Percentiles rank a stretch among this genome's conserved stretches.
Evolutionary conservation across 2,329 filamentous ascomycete species (phyloP).

Genomic region (Trichoderma koningiopsis): DNA sequence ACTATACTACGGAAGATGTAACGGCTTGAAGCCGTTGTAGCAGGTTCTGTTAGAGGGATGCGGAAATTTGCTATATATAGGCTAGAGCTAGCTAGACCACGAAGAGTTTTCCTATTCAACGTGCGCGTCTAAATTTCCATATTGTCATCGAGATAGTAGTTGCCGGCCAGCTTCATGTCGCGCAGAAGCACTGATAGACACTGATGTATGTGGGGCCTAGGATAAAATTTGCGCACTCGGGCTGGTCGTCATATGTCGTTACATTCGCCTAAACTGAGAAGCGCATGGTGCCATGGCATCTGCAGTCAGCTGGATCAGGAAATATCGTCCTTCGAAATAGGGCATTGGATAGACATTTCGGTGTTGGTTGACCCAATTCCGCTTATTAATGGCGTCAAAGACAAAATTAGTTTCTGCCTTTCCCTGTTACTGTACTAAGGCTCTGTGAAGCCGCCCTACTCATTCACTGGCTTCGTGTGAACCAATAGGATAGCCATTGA

Average conservation of each 20-base stretch:
- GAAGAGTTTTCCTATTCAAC: neutral
- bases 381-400: neutral
- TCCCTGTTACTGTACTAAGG: neutral
- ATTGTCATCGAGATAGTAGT: neutral
- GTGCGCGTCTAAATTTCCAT: neutral
- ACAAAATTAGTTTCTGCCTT: neutral
- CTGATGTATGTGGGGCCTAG: neutral
- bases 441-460: neutral
- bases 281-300: neutral
- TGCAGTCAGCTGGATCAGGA: neutral
- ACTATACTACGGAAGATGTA: slow-evolving; percentile 32
- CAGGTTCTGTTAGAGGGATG: neutral
- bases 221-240: neutral
- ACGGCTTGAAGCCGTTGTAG: slow-evolving; percentile 26
- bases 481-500: neutral
- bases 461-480: neutral
- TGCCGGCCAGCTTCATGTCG: neutral
- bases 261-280: neutral
- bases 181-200: neutral
- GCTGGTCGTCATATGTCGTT: neutral
- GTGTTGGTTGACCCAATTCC: neutral
- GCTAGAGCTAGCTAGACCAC: too few relatives aligned
- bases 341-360: neutral
- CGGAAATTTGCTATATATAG: neutral
- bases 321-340: neutral